These are phyloP conservation scores for Pezicula rhizophila DNA, from an alignment of 2,329 filamentous ascomycete genomes.

Conservation along the genomic window DNA sequence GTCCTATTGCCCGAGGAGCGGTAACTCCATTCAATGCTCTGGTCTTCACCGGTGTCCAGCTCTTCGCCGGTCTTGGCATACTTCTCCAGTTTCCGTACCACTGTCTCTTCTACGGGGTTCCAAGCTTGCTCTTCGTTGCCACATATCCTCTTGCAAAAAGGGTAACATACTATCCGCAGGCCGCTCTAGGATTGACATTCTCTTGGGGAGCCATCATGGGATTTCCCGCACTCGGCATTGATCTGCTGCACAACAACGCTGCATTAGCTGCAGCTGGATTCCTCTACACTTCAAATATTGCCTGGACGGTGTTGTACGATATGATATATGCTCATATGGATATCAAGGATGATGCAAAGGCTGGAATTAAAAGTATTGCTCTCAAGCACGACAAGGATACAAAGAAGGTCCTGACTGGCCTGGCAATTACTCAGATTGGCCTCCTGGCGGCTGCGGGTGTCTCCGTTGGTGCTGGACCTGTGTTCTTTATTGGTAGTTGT, in stretches of 20 bases:
- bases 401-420: conserved; percentile 65
- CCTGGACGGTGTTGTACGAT: conserved; percentile 85
- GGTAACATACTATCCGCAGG: conserved; percentile 81
- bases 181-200: conserved; percentile 77
- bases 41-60: conserved; percentile 67
- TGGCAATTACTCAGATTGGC: conserved; percentile 63
- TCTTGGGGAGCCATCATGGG: conserved; percentile 88
- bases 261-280: conserved; percentile 61
- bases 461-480: conserved; percentile 61
- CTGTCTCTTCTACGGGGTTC: conserved; percentile 73
- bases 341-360: conserved; percentile 77
- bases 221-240: conserved; percentile 75
- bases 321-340: conserved; percentile 95
- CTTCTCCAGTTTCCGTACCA: conserved; percentile 68
- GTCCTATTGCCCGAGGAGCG: conserved; percentile 76
- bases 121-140: conserved; percentile 67
- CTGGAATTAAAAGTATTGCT: conserved; percentile 83
- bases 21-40: conserved; percentile 67
- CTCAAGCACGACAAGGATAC: conserved; percentile 72
- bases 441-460: conserved; percentile 65
- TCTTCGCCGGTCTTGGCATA: conserved; percentile 66
- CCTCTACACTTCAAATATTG: conserved; percentile 72
- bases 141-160: conserved; percentile 80
- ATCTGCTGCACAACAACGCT: conserved; percentile 57
- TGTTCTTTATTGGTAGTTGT: conserved; percentile 62